Evolutionary conservation across 257 asterid species (phyloP).

Genomic region (Paulownia fortunei): DNA sequence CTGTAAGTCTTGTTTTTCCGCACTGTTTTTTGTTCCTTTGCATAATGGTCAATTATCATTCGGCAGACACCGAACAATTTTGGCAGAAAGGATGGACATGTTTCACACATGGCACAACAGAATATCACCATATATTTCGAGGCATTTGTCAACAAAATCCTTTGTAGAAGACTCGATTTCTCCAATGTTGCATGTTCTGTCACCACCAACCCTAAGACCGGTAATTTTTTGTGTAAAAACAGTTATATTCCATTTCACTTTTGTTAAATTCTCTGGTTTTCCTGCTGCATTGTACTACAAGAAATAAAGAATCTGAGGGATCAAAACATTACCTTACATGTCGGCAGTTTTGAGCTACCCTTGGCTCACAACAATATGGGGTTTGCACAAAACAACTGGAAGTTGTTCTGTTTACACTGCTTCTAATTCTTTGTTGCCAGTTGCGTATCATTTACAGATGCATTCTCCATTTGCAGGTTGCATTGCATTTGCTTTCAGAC

Average conservation of each 20-base stretch:
- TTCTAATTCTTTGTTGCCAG: constrained; percentile 19
- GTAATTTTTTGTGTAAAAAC: constrained; percentile 49
- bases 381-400: constrained; percentile 4
- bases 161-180: constrained; percentile 84
- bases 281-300: background rate
- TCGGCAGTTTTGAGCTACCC: background rate
- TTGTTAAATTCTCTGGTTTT: constrained; percentile 22
- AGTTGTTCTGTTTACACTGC: constrained; percentile 2
- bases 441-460: constrained; percentile 32
- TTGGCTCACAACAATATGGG: background rate
- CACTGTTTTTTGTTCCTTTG: background rate
- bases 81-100: constrained; percentile 77
- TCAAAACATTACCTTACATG: background rate
- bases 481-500: constrained; percentile 84
- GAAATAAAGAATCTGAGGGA: background rate
- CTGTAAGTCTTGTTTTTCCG: constrained; percentile 22
- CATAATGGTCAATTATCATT: constrained; percentile 32
- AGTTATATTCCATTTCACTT: constrained; percentile 24
- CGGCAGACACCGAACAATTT: constrained; percentile 62
- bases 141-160: constrained; percentile 85
- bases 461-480: constrained; percentile 62
- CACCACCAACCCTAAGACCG: constrained; percentile 90
- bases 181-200: constrained; percentile 78
- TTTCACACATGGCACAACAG: constrained; percentile 77
- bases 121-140: constrained; percentile 76